A percentile compares a stretch with the other conserved stretches of the same genome.
Conservation (phyloP, 768 basidiomycete species). For the Hypsizygus marmoreus region DNA sequence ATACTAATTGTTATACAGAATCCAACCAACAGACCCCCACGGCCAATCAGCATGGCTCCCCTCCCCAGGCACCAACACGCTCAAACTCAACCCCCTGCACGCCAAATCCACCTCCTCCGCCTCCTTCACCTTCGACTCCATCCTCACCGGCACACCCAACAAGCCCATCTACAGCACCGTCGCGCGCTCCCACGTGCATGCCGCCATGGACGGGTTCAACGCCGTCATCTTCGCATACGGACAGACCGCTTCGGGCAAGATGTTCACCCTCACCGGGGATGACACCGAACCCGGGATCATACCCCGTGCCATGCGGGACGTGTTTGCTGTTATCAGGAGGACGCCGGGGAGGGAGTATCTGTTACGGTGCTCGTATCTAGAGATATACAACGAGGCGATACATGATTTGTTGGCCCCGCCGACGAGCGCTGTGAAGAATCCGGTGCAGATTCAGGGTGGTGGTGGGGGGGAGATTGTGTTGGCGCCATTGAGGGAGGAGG, state of each 20-base stretch:
- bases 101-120: slow-evolving; percentile 43
- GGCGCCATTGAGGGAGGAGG: slow-evolving; percentile 83
- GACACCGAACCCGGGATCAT: slow-evolving; percentile 92
- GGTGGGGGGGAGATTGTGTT: slow-evolving; percentile 61
- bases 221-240: slow-evolving; percentile 94
- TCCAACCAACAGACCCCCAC: slow-evolving; percentile 65
- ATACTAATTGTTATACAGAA: slow-evolving; percentile 36
- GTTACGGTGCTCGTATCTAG: slow-evolving; percentile 94
- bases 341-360: slow-evolving; percentile 86
- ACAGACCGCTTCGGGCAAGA: slow-evolving; percentile 78
- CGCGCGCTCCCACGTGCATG: slow-evolving; percentile 77
- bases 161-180: slow-evolving; percentile 77
- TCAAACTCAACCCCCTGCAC: slow-evolving; percentile 63
- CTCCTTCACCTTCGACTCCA: slow-evolving; percentile 69
- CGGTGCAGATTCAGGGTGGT: slow-evolving; percentile 75
- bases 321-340: slow-evolving; percentile 80
- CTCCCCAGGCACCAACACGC: slow-evolving; percentile 42
- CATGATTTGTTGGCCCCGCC: slow-evolving; percentile 84
- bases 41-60: slow-evolving; percentile 58
- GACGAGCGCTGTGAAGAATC: slow-evolving; percentile 48
- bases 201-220: slow-evolving; percentile 97
- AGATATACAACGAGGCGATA: slow-evolving; percentile 94
- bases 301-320: slow-evolving; percentile 88
- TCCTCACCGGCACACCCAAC: slow-evolving; percentile 79
- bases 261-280: slow-evolving; percentile 63